phyloP scores from a whole-genome alignment of 2,329 filamentous ascomycete genomes.

The Neofusicoccum parvum region DNA sequence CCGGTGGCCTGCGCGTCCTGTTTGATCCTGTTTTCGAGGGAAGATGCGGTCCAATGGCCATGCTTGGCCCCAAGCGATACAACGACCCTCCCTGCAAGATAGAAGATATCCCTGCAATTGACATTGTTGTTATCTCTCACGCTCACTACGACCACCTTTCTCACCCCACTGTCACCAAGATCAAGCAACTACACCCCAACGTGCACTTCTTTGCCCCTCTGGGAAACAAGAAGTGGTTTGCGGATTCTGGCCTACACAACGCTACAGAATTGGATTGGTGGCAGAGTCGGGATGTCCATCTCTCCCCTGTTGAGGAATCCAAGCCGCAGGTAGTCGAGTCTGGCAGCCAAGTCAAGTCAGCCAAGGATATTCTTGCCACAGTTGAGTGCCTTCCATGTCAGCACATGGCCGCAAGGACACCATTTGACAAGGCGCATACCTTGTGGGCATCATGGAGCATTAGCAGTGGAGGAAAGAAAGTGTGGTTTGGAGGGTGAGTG shows the following conservation, averaged over 20 bases:
- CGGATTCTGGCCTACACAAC: slow-evolving; percentile 66
- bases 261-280: slow-evolving; percentile 96
- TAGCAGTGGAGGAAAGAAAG: slow-evolving; percentile 70
- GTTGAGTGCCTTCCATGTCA: slow-evolving; percentile 83
- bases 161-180: slow-evolving; percentile 70
- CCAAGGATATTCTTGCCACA: slow-evolving; percentile 63
- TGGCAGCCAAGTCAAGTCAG: slow-evolving; percentile 4
- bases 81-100: slow-evolving; percentile 77
- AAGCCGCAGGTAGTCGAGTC: slow-evolving; percentile 22
- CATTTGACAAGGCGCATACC: slow-evolving; percentile 72
- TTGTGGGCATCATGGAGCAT: slow-evolving; percentile 91
- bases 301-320: slow-evolving; percentile 22
- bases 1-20: slow-evolving; percentile 79
- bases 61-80: slow-evolving; percentile 73
- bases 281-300: slow-evolving; percentile 65
- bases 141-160: slow-evolving; percentile 94
- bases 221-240: slow-evolving; percentile 83
- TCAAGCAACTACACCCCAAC: slow-evolving; percentile 71
- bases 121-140: slow-evolving; percentile 79
- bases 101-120: slow-evolving; percentile 73
- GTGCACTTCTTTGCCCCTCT: slow-evolving; percentile 88
- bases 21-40: slow-evolving; percentile 94
- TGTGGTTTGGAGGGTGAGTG: slow-evolving; percentile 74
- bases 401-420: slow-evolving; percentile 71
- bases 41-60: slow-evolving; percentile 75